Base-by-base conservation (phyloP, 495 filamentous ascomycete species). In the Neurospora discreta region DNA sequence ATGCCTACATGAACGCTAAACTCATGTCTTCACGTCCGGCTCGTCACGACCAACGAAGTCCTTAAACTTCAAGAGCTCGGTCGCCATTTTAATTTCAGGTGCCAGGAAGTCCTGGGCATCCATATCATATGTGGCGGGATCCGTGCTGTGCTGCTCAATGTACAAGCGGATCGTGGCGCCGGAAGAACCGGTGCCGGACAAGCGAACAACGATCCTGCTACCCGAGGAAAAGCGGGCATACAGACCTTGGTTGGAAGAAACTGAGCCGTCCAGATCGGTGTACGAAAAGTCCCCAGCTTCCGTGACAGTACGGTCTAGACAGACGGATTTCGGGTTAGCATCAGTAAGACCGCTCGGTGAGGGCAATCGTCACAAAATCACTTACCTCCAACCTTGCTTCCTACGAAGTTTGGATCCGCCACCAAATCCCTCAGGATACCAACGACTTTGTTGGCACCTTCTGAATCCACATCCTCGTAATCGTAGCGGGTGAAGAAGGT, bases 401-500 rank as follows among this genome's bases (percentile, higher is more conserved):
- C 93, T 41, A 97, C 85, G 73, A 98, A 98, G 52, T 80, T 82
- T 68, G 84, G 81, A 70, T 91, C 84, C 71, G 85, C 84, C 73
- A 93, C 90, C 78, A 92, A 88, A 13, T 88, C 87, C 68, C 89
- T 87, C 74, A 99, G 83, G 44, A 90, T 90, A 72, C 87, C 89
- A 58, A 96, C 90, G 52, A 99, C 88, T 84, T 94, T 93, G 84
- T 92, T 92, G 39, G 96, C 96, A 68, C 92, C 94, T 3, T 93
- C 92, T 71, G 89, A 90, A 81, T 96, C 92, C 73, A 97, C 94
- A 72, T 95, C 89, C 83, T 99, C 95, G 83, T 95, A 99, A 83
- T 99, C 95, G 82, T 97, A 98, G 67, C 95, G 93, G 38, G 95
- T 99, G 88, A 99, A 99, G 87, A 98, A 99, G 23, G 95, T 97